Conservation (phyloP, 352 stramenopile genomes). For the Peronospora tabacina region DNA sequence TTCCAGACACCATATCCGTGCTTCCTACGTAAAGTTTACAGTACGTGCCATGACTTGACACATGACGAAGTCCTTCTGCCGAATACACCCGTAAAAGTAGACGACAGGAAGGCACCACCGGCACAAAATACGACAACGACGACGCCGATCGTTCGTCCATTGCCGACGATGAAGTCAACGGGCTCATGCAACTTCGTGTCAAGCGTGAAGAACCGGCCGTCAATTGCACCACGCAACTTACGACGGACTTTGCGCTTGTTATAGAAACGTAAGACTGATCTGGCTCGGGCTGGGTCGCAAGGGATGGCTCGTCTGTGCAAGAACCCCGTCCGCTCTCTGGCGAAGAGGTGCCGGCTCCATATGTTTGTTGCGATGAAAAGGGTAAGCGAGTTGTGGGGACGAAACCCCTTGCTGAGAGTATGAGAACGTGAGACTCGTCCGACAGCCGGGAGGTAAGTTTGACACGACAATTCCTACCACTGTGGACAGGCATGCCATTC, state of each 20-base stretch:
- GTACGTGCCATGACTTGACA: conserved; percentile 65
- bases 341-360: too few species aligned
- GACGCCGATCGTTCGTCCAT: conserved; percentile 34
- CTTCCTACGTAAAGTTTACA: conserved; percentile 63
- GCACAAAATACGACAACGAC: conserved; percentile 31
- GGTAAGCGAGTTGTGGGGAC: too few species aligned
- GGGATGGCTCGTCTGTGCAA: too few species aligned
- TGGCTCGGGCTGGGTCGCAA: too few species aligned
- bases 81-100: conserved; percentile 61
- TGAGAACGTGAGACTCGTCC: neutral
- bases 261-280: too few species aligned
- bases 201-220: neutral
- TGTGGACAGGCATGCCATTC: too few species aligned
- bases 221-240: too few species aligned
- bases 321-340: too few species aligned
- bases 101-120: conserved; percentile 16
- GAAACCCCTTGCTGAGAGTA: neutral
- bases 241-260: too few species aligned
- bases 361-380: too few species aligned
- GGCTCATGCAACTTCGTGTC: conserved; percentile 4
- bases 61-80: conserved; percentile 49
- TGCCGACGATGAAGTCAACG: conserved; percentile 10
- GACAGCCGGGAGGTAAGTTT: too few species aligned
- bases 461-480: neutral
- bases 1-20: conserved; percentile 39